These are phyloP conservation scores for Senna tora DNA, from an alignment of 306 rosid species.

Conservation along the genomic window DNA sequence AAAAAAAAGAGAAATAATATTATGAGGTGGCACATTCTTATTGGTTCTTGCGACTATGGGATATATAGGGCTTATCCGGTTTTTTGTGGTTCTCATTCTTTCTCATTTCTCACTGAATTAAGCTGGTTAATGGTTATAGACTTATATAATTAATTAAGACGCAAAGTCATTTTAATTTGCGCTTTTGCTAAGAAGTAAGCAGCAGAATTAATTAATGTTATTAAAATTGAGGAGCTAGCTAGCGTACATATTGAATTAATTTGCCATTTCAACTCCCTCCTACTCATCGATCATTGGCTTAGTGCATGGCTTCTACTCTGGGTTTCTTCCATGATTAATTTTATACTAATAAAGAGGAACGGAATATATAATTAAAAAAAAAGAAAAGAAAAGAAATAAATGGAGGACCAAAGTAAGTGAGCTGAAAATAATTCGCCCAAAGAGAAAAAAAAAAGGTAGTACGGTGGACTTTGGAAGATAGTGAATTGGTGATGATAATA, in stretches of 20 bases:
- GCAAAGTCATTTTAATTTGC: not conserved
- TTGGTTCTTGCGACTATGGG: not conserved
- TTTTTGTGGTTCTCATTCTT: conserved; percentile 11
- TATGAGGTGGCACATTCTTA: conserved; percentile 7
- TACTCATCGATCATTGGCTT: too few relatives aligned
- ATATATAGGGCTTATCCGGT: conserved; percentile 21
- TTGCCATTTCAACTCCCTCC: too few relatives aligned
- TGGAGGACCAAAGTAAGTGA: not conserved
- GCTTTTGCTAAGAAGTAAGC: not conserved
- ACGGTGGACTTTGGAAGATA: too few relatives aligned
- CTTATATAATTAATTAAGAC: too few relatives aligned
- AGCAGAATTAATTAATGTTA: not conserved
- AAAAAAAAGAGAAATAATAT: not conserved
- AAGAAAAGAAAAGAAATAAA: not conserved
- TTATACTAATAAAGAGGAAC: too few relatives aligned
- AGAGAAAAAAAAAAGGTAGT: not conserved
- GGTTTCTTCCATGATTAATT: too few relatives aligned
- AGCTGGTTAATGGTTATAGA: too few relatives aligned
- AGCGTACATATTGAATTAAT: too few relatives aligned
- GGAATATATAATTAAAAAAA: too few relatives aligned
- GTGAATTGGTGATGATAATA: too few relatives aligned
- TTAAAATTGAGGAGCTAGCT: too few relatives aligned
- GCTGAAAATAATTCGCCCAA: not conserved
- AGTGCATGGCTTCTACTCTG: too few relatives aligned
- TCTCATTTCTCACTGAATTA: not conserved